Evolutionary conservation across 2,329 filamentous ascomycete species (phyloP).

Genomic region (Tolypocladium tundrense): DNA sequence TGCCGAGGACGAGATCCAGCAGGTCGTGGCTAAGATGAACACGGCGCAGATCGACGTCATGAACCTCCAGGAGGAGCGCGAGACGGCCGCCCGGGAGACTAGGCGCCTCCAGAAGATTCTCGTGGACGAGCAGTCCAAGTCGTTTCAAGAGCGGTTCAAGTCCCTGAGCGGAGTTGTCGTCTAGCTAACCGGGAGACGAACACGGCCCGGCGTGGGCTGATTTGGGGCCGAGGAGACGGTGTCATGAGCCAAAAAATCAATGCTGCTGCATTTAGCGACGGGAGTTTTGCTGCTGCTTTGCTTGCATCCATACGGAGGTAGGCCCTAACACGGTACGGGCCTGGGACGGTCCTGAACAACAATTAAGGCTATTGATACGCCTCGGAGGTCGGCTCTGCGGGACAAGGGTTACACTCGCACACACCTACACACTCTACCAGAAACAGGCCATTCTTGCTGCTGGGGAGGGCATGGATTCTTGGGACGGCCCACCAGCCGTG

Average conservation of each 20-base stretch:
- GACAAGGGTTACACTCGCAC: background rate
- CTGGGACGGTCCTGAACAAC: background rate
- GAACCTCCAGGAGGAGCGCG: constrained; percentile 64
- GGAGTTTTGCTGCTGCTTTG: constrained; percentile 21
- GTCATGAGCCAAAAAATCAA: background rate
- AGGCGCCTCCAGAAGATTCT: constrained; percentile 58
- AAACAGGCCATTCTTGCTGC: background rate
- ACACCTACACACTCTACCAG: background rate
- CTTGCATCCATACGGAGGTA: constrained; percentile 8
- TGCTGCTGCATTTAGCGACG: constrained; percentile 25
- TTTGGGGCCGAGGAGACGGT: background rate
- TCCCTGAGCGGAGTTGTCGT: constrained; percentile 13
- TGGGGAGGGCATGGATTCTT: background rate
- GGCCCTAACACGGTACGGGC: constrained; percentile 2
- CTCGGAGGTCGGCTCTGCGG: background rate
- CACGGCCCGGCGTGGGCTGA: background rate
- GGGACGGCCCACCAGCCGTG: background rate
- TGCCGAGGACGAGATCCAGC: constrained; percentile 67
- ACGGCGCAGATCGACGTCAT: constrained; percentile 73
- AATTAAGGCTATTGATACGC: background rate
- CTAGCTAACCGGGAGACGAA: background rate
- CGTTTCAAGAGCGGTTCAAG: constrained; percentile 25
- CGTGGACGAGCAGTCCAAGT: constrained; percentile 50
- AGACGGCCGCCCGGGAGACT: constrained; percentile 64
- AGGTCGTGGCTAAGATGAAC: constrained; percentile 73